Conservation (phyloP, 2,329 filamentous ascomycete genomes). For the Pseudocercospora fijiensis region DNA sequence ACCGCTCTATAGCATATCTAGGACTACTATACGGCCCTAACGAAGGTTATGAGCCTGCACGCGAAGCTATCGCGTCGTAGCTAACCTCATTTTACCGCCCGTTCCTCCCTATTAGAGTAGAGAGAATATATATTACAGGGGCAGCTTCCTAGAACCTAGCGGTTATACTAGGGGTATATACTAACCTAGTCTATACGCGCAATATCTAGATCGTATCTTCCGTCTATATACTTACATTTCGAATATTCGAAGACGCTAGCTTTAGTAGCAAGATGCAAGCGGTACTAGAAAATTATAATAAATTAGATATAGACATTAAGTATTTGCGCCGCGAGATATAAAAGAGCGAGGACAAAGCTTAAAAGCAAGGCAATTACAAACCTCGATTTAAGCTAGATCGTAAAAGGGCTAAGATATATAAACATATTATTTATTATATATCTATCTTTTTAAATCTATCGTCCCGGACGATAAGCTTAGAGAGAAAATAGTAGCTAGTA, state of each 20-base stretch:
- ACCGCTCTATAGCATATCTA: constrained; percentile 58
- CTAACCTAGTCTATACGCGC: constrained; percentile 72
- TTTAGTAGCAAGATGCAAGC: constrained; percentile 66
- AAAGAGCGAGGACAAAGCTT: constrained; percentile 48
- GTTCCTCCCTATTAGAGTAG: constrained; percentile 45
- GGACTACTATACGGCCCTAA: constrained; percentile 80
- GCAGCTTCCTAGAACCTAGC: constrained; percentile 83
- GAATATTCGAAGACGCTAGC: constrained; percentile 80
- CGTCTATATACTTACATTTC: constrained; percentile 78
- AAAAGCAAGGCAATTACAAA: constrained; percentile 22
- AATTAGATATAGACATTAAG: constrained; percentile 70
- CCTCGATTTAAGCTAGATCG: constrained; percentile 54
- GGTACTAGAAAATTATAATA: constrained; percentile 75
- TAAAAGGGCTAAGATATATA: constrained; percentile 73
- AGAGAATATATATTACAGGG: constrained; percentile 76
- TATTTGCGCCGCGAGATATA: constrained; percentile 55
- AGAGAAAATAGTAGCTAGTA: constrained; percentile 67
- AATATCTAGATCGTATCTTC: constrained; percentile 80
- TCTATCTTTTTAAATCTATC: constrained; percentile 89
- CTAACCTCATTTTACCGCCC: constrained; percentile 61
- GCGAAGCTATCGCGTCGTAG: constrained; percentile 69
- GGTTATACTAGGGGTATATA: constrained; percentile 73
- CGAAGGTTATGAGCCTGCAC: constrained; percentile 68
- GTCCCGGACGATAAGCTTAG: constrained; percentile 73
- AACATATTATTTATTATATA: constrained; percentile 80